These are phyloP conservation scores for Botrytis fabae DNA, from an alignment of 2,329 filamentous ascomycete genomes.

Conservation along the genomic window DNA sequence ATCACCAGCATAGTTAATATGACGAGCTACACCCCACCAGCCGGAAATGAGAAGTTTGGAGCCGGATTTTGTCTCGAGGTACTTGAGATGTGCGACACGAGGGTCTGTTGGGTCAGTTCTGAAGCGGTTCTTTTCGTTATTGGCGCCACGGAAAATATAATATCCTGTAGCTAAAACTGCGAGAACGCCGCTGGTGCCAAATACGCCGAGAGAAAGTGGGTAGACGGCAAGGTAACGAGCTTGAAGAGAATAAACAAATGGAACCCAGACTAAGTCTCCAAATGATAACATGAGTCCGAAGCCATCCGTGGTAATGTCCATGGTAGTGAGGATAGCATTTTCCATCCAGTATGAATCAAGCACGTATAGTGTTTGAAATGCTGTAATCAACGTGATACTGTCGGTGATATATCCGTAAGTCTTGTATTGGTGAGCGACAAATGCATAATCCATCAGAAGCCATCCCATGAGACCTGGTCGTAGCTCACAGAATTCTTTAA, in stretches of 20 bases:
- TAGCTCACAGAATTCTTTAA: conserved; percentile 87
- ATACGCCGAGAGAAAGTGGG: conserved; percentile 73
- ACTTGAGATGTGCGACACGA: conserved; percentile 74
- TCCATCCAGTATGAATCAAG: conserved; percentile 87
- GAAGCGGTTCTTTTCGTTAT: conserved; percentile 94
- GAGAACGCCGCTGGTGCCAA: conserved; percentile 64
- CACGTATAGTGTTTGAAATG: conserved; percentile 79
- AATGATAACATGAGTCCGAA: conserved; percentile 96
- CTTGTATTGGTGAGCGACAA: conserved; percentile 84
- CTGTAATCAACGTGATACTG: conserved; percentile 76
- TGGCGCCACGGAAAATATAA: conserved; percentile 88
- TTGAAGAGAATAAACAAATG: conserved; percentile 84
- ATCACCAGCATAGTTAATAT: conserved; percentile 96
- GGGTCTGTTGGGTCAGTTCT: conserved; percentile 83
- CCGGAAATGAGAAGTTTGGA: conserved; percentile 80
- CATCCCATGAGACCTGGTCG: conserved; percentile 90
- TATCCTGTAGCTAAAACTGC: conserved; percentile 73
- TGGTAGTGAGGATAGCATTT: conserved; percentile 84
- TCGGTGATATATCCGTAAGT: conserved; percentile 81
- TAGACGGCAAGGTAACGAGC: conserved; percentile 81
- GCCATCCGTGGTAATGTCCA: conserved; percentile 90
- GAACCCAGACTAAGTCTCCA: conserved; percentile 90
- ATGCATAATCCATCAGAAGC: conserved; percentile 81
- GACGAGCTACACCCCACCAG: conserved; percentile 90
- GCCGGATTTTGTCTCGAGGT: conserved; percentile 80